Conservation (phyloP, 2,329 filamentous ascomycete species). For the Byssochlamys sp. region DNA sequence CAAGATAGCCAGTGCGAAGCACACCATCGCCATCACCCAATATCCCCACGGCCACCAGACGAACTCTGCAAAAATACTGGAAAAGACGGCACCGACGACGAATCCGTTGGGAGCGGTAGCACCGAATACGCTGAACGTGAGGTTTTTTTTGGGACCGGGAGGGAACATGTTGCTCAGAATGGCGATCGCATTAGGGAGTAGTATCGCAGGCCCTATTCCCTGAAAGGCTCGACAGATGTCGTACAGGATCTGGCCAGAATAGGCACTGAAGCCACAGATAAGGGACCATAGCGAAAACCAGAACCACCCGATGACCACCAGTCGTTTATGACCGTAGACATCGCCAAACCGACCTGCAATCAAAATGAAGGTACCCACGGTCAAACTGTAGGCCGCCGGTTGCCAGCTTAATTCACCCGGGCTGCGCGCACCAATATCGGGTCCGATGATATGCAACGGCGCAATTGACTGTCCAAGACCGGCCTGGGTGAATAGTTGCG, state of each 20-base stretch:
- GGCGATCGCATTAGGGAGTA: constrained; percentile 38
- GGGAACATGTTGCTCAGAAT: constrained; percentile 35
- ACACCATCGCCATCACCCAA: constrained; percentile 37
- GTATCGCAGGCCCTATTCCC: constrained; percentile 38
- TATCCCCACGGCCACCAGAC: constrained; percentile 46
- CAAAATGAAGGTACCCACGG: constrained; percentile 44
- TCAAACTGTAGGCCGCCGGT: constrained; percentile 40
- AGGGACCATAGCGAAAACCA: constrained; percentile 44
- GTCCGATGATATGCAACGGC: constrained; percentile 3
- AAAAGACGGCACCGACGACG: constrained; percentile 31
- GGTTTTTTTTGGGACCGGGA: constrained; percentile 32
- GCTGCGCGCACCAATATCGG: not conserved
- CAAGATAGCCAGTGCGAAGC: constrained; percentile 20
- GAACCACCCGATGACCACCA: constrained; percentile 40
- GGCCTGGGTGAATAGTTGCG: constrained; percentile 1
- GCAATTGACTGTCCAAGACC: constrained; percentile 2
- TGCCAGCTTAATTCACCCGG: constrained; percentile 27
- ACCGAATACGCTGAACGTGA: constrained; percentile 39
- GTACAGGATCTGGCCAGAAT: constrained; percentile 18
- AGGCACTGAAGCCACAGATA: constrained; percentile 36
- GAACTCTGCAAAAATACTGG: constrained; percentile 28
- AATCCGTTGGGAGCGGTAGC: constrained; percentile 35
- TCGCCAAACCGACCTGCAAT: constrained; percentile 42
- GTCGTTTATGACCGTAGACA: constrained; percentile 41
- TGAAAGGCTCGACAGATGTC: constrained; percentile 20